A percentile compares a stretch with the other conserved stretches of the same genome.
These are phyloP conservation scores for Musa beccarii DNA, from an alignment of 176 grass and related monocot species.

Conservation along the genomic window DNA sequence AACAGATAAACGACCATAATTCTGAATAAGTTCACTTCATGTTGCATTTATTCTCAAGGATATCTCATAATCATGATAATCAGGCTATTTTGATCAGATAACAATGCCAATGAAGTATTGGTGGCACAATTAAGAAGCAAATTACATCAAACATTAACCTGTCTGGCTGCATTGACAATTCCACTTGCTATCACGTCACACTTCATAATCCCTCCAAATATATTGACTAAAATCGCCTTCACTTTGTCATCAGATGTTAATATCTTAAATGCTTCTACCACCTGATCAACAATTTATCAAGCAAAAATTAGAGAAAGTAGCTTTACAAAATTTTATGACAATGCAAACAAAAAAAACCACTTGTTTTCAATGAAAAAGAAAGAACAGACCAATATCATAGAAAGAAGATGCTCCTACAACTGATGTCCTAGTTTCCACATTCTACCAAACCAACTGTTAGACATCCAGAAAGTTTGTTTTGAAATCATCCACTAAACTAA, in stretches of 20 bases:
- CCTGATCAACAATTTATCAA: constrained; percentile 37
- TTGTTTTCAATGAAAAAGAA: background rate
- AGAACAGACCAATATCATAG: background rate
- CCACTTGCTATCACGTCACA: constrained; percentile 96
- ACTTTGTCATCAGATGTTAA: constrained; percentile 97
- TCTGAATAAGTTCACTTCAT: no score
- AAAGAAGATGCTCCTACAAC: background rate
- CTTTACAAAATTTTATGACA: constrained; percentile 1
- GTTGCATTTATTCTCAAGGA: background rate
- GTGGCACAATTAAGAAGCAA: no score
- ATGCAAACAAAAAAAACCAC: background rate
- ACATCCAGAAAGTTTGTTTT: no score
- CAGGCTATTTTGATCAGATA: background rate
- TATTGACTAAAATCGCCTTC: constrained; percentile 98
- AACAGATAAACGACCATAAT: no score
- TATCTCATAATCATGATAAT: background rate
- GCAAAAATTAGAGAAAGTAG: background rate
- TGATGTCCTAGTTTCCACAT: no score
- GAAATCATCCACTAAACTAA: no score
- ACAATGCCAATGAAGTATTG: background rate
- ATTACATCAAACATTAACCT: constrained; percentile 20
- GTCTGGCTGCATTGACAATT: constrained; percentile 95
- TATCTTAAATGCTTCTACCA: constrained; percentile 99
- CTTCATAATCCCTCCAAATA: constrained; percentile 99
- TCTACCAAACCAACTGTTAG: no score